phyloP scores from a whole-genome alignment of 805 yeast genomes.

The Pichia occidentalis region DNA sequence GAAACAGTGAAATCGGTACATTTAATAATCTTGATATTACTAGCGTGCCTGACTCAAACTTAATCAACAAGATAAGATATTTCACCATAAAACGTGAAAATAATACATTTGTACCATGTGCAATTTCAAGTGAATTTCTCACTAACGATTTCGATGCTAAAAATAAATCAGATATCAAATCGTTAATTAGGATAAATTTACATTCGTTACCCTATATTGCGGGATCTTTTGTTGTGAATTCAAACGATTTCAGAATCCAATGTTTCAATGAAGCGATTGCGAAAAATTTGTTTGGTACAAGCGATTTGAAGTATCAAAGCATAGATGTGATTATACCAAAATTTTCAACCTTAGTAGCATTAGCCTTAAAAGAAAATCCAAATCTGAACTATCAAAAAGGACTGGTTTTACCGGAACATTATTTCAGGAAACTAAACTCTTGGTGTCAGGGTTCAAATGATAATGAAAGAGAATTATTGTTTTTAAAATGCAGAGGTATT shows the following conservation, averaged over 20 bases:
- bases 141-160: conserved; percentile 35
- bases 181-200: conserved; percentile 50
- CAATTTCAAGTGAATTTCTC: conserved; percentile 55
- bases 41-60: conserved; percentile 29
- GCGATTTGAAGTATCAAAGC: conserved; percentile 41
- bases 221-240: conserved; percentile 69
- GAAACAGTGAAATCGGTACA: neutral
- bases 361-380: conserved; percentile 37
- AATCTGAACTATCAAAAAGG: conserved; percentile 46
- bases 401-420: conserved; percentile 83
- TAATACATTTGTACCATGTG: conserved; percentile 59
- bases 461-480: conserved; percentile 43
- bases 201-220: conserved; percentile 83
- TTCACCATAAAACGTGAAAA: conserved; percentile 42
- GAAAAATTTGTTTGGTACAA: conserved; percentile 68
- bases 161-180: conserved; percentile 2
- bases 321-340: conserved; percentile 58
- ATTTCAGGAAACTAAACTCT: conserved; percentile 65
- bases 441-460: conserved; percentile 25
- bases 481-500: conserved; percentile 59
- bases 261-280: conserved; percentile 76
- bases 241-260: conserved; percentile 43
- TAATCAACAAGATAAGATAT: conserved; percentile 54
- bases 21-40: conserved; percentile 9
- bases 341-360: conserved; percentile 42